A percentile compares a stretch with the other conserved stretches of the same genome.
Conservation (phyloP, 306 rosid genomes). For the Dicorynia guianensis region DNA sequence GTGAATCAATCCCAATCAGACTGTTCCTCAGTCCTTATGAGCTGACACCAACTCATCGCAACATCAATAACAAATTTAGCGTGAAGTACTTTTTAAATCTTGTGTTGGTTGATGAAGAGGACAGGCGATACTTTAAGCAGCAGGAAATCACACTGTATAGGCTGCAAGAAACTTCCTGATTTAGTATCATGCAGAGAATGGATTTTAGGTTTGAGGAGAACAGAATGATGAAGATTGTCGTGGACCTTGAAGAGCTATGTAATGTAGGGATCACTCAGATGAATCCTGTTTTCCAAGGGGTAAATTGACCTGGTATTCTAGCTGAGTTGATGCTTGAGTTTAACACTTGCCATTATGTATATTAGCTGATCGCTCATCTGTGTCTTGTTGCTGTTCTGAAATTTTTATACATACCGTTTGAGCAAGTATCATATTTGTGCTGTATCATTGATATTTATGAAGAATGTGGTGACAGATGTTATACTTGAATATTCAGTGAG, state of each 20-base stretch:
- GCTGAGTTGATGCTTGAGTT: conserved; percentile 44
- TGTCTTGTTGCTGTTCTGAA: conserved; percentile 34
- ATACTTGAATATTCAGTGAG: conserved; percentile 35
- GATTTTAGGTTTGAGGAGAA: conserved; percentile 28
- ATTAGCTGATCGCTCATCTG: conserved; percentile 41
- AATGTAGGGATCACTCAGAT: conserved; percentile 39
- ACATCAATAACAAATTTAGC: conserved; percentile 95
- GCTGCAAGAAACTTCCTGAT: conserved; percentile 78
- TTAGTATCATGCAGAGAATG: conserved; percentile 33
- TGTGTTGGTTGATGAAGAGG: conserved; percentile 97
- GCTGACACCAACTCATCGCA: conserved; percentile 92
- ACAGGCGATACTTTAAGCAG: conserved; percentile 98
- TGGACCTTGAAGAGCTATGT: conserved; percentile 52
- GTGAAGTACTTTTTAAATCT: conserved; percentile 97
- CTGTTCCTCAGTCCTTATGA: conserved; percentile 98
- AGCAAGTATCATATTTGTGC: conserved; percentile 43
- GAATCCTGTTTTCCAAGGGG: conserved; percentile 35
- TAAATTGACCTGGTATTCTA: conserved; percentile 38
- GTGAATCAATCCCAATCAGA: conserved; percentile 99
- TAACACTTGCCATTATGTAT: conserved; percentile 48
- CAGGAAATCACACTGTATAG: conserved; percentile 97
- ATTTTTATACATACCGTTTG: conserved; percentile 33
- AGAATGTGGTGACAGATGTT: conserved; percentile 29
- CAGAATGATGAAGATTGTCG: conserved; percentile 41
- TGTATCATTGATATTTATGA: conserved; percentile 32